phyloP scores from a whole-genome alignment of 2,329 filamentous ascomycete genomes.

The Penicillium sp. region DNA sequence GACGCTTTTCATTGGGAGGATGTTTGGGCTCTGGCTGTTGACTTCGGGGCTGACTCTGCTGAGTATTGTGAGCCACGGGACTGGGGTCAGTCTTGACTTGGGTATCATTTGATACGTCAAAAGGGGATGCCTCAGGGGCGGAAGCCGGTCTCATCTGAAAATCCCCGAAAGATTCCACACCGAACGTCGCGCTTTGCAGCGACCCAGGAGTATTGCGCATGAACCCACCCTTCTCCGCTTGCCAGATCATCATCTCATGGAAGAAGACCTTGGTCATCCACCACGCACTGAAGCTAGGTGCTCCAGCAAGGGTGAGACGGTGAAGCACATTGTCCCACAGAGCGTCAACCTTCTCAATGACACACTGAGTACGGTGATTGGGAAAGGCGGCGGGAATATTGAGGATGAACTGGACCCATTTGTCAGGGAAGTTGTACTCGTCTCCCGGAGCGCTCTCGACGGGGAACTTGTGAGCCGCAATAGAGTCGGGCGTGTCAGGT shows the following conservation, averaged over 20 bases:
- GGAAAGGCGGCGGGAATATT: constrained; percentile 40
- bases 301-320: constrained; percentile 44
- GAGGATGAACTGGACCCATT: constrained; percentile 46
- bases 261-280: constrained; percentile 88
- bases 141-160: constrained; percentile 24
- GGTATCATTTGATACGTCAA: constrained; percentile 17
- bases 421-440: constrained; percentile 49
- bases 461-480: constrained; percentile 33
- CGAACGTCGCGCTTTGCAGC: constrained; percentile 28
- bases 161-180: constrained; percentile 23
- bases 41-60: constrained; percentile 16
- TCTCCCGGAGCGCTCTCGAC: constrained; percentile 37
- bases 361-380: constrained; percentile 43
- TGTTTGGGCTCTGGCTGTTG: constrained; percentile 24
- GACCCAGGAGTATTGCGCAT: constrained; percentile 54
- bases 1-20: constrained; percentile 37
- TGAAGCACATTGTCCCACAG: constrained; percentile 45
- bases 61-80: constrained; percentile 16
- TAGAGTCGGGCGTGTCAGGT: constrained; percentile 33
- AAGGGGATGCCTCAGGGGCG: constrained; percentile 17
- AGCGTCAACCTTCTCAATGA: constrained; percentile 44
- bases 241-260: constrained; percentile 88
- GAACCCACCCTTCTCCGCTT: constrained; percentile 87
- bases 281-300: constrained; percentile 48
- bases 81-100: constrained; percentile 22